Evolutionary conservation across 2,329 filamentous ascomycete genomes (phyloP), one percentile per base, ranked within the genome.

Genomic region (Fusarium falciforme): DNA sequence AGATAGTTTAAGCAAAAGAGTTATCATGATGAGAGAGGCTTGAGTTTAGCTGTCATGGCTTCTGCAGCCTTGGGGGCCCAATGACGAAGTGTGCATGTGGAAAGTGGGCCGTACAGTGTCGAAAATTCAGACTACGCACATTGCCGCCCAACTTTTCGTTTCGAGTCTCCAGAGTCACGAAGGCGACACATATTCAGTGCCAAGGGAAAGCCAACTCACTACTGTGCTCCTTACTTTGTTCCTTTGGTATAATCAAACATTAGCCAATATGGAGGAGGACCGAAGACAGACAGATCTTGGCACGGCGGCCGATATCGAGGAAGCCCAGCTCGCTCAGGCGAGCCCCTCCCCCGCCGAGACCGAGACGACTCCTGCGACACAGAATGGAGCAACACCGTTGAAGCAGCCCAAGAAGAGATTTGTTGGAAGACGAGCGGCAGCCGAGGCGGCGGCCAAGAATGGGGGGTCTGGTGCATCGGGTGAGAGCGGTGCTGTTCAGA

Each of bases 401-500:
- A 94, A 89, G 80, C 93, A 96, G 78, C 96, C 96, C 25, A 97
- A 94, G 86, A 95, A 96, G 83, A 90, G 96, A 67, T 99, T 99
- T 76, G 93, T 99, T 20, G 96, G 96, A 33, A 89, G 94, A 75
- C 91, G 92, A 77, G 90, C 93, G 25, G 94, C 93, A 10, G 87
- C 90, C 70, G 89, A 92, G 78, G 88, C 89, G 76, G 85, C 89
- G 44, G 79, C 87, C 67, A 87, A 86, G 78, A 84, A 82, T 71
- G 82, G 78, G 31, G 73, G 72, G 16, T 73, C 79, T 64, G 71
- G 66, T 7, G 64, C 71, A 29, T 66, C 64, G 16, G 78, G 76
- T 17, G 79, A 78, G 60, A 81, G 79, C 44, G 79, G 81, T 20
- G 81, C 82, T 60, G 75, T 84, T 59, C 78, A 82, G 88, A 89